Conservation (phyloP, 352 stramenopile species). For the Phytophthora pisi region DNA sequence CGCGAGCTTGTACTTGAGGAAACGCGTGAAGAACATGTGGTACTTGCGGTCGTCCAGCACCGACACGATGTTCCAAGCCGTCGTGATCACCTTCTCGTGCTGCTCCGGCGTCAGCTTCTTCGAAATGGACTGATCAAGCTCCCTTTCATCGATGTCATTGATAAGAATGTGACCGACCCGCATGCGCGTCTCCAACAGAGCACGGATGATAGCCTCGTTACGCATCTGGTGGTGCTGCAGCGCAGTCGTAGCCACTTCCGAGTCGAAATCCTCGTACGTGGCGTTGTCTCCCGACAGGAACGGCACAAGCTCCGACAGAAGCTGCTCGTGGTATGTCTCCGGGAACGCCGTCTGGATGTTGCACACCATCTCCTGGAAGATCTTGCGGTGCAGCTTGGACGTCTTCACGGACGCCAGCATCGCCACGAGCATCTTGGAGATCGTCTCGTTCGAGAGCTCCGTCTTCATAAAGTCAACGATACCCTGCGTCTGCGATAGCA, state of each 20-base stretch:
- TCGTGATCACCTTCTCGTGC: slow-evolving; percentile 82
- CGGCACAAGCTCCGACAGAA: slow-evolving; percentile 71
- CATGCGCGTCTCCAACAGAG: slow-evolving; percentile 84
- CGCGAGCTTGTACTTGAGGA: slow-evolving; percentile 88
- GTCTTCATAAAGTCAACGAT: slow-evolving; percentile 69
- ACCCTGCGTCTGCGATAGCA: slow-evolving; percentile 67
- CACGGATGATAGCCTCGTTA: slow-evolving; percentile 79
- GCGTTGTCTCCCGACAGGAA: slow-evolving; percentile 84
- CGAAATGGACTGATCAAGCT: slow-evolving; percentile 63
- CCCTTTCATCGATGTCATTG: slow-evolving; percentile 77
- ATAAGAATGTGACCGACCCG: slow-evolving; percentile 86
- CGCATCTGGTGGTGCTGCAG: slow-evolving; percentile 84
- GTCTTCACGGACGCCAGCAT: slow-evolving; percentile 88
- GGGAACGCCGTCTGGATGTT: slow-evolving; percentile 84
- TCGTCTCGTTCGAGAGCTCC: slow-evolving; percentile 73
- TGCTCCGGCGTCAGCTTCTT: slow-evolving; percentile 62
- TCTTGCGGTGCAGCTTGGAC: slow-evolving; percentile 86
- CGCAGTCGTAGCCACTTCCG: slow-evolving; percentile 53
- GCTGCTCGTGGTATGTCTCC: slow-evolving; percentile 61
- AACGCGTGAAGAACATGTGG: slow-evolving; percentile 88
- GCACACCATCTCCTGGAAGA: slow-evolving; percentile 89
- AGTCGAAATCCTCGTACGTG: slow-evolving; percentile 79
- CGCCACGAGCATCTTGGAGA: slow-evolving; percentile 84
- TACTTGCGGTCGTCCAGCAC: slow-evolving; percentile 86
- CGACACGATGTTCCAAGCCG: slow-evolving; percentile 86